A percentile compares a stretch with the other conserved stretches of the same genome.
Conservation (phyloP, 2,329 filamentous ascomycete species). For the Onygenales sp. region DNA sequence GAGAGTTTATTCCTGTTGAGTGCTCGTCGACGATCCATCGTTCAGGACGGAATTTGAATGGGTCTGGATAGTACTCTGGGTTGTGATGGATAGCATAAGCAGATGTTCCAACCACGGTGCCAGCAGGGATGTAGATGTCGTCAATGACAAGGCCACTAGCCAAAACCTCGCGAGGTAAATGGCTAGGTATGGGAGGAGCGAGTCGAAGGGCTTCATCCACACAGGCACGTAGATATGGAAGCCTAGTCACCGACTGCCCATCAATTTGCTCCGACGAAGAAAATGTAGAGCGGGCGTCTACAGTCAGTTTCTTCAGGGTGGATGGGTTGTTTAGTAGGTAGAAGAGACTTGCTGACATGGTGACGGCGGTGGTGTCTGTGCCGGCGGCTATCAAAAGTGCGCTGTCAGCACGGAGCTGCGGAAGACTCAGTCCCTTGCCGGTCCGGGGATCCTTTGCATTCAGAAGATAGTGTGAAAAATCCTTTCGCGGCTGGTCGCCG, state of each 20-base stretch:
- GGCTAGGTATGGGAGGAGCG: slow-evolving; percentile 19
- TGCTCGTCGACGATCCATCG: slow-evolving; percentile 23
- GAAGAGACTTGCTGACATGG: slow-evolving; percentile 28
- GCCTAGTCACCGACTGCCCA: slow-evolving; percentile 22
- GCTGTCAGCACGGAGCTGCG: slow-evolving; percentile 41
- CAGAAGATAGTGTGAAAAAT: slow-evolving; percentile 41
- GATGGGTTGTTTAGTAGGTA: slow-evolving; percentile 29
- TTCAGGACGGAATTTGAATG: slow-evolving; percentile 23
- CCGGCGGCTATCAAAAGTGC: slow-evolving; percentile 42
- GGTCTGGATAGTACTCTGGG: slow-evolving; percentile 20
- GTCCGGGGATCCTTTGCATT: slow-evolving; percentile 39
- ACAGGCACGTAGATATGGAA: slow-evolving; percentile 33
- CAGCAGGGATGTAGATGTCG: slow-evolving; percentile 21
- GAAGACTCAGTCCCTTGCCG: slow-evolving; percentile 33
- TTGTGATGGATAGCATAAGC: slow-evolving; percentile 26
- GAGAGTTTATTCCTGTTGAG: slow-evolving; percentile 3
- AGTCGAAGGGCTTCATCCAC: slow-evolving; percentile 30
- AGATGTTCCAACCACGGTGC: slow-evolving; percentile 21
- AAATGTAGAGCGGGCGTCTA: slow-evolving; percentile 27
- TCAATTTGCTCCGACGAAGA: slow-evolving; percentile 25
- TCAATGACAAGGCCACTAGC: slow-evolving; percentile 22
- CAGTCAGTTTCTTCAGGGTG: slow-evolving; percentile 19
- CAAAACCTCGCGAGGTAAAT: slow-evolving; percentile 21
- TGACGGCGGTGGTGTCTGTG: slow-evolving; percentile 32
- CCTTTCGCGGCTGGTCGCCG: slow-evolving; percentile 24